These are phyloP conservation scores for Cruciata laevipes DNA, from an alignment of 257 asterid genomes.

Conservation along the genomic window DNA sequence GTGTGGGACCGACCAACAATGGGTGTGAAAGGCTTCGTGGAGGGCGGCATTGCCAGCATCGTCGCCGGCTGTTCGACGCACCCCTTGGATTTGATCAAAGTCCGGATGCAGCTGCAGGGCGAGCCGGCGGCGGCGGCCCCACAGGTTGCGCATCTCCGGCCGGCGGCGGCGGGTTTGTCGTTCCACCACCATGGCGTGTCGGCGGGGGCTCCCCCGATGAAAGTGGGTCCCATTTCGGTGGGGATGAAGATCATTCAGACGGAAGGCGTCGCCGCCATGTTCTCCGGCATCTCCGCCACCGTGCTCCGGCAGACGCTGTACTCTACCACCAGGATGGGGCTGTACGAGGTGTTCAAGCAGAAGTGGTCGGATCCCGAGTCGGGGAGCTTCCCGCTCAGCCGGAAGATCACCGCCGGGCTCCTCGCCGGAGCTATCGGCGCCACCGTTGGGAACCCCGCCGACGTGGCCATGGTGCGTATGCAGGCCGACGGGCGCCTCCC, in stretches of 20 bases:
- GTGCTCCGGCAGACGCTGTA: constrained; percentile 54
- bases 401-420: constrained; percentile 43
- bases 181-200: constrained; percentile 13
- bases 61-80: constrained; percentile 66
- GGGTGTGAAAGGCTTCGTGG: constrained; percentile 49
- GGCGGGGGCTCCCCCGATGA: constrained; percentile 17
- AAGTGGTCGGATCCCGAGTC: constrained; percentile 48
- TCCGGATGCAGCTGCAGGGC: constrained; percentile 64
- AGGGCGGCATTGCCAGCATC: constrained; percentile 60
- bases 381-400: constrained; percentile 27
- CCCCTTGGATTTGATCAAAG: constrained; percentile 49
- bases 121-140: constrained; percentile 19
- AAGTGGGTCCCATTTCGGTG: constrained; percentile 35
- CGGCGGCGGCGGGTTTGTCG: constrained; percentile 28
- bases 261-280: constrained; percentile 50
- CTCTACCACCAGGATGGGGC: constrained; percentile 67
- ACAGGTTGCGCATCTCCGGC: constrained; percentile 26
- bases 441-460: constrained; percentile 71
- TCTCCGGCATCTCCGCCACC: constrained; percentile 69
- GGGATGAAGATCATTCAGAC: constrained; percentile 41
- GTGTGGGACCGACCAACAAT: constrained; percentile 4
- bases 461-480: constrained; percentile 74
- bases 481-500: constrained; percentile 81
- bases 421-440: constrained; percentile 63
- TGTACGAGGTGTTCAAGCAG: constrained; percentile 51